phyloP scores from a whole-genome alignment of 495 filamentous ascomycete species.

The Xylaria intraflava region DNA sequence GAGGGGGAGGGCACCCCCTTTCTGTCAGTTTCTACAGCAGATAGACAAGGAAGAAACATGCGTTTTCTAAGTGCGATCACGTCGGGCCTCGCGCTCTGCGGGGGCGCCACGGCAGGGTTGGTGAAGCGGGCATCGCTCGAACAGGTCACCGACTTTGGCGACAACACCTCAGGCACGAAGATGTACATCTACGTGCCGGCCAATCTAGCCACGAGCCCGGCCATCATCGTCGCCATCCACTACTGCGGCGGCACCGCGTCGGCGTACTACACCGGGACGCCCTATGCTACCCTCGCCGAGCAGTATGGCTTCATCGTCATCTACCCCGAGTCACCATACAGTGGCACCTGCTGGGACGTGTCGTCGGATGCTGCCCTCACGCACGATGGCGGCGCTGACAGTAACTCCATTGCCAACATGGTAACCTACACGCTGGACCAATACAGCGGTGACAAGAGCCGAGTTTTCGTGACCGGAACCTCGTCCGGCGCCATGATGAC shows the following conservation, averaged over 20 bases:
- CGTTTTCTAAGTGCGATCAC: neutral
- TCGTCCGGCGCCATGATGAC: conserved; percentile 50
- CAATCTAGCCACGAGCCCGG: conserved; percentile 36
- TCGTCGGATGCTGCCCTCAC: conserved; percentile 42
- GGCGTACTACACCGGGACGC: conserved; percentile 43
- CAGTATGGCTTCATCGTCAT: conserved; percentile 51
- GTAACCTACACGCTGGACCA: conserved; percentile 42
- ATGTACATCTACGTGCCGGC: conserved; percentile 43
- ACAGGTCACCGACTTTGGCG: conserved; percentile 35
- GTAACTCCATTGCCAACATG: conserved; percentile 54
- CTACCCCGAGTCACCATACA: conserved; percentile 45
- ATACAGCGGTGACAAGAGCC: conserved; percentile 43
- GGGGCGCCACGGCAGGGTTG: conserved; percentile 2
- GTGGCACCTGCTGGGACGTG: conserved; percentile 54
- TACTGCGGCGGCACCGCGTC: conserved; percentile 48
- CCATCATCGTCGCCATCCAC: conserved; percentile 49
- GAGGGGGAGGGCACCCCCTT: neutral
- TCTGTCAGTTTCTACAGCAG: neutral
- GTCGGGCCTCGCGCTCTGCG: neutral
- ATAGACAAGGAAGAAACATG: conserved; percentile 4
- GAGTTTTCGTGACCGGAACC: conserved; percentile 47
- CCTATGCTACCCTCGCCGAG: conserved; percentile 45
- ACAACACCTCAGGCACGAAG: conserved; percentile 31
- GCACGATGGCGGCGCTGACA: conserved; percentile 49
- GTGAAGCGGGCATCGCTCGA: conserved; percentile 24